phyloP scores from a whole-genome alignment of 257 asterid species.

The Solanum commersonii region DNA sequence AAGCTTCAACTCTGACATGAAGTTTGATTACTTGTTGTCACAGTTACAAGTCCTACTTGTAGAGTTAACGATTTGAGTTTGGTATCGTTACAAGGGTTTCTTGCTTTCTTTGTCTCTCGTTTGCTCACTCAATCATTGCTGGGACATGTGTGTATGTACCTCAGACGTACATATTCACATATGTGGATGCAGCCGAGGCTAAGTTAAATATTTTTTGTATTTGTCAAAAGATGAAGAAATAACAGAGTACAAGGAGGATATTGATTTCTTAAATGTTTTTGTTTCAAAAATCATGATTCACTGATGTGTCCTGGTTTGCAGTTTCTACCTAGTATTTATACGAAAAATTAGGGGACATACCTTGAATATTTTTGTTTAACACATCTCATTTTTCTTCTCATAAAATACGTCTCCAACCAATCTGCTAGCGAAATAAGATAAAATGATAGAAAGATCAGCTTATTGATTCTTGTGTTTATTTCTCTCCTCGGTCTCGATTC shows the following conservation, averaged over 20 bases:
- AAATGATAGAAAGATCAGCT: not conserved
- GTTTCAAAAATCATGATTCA: not conserved
- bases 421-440: not conserved
- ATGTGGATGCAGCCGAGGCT: not conserved
- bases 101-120: not conserved
- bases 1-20: not conserved
- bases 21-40: not conserved
- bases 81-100: not conserved
- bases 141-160: not conserved
- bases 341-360: not conserved
- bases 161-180: not conserved
- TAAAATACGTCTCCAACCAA: not conserved
- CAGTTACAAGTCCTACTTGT: not conserved
- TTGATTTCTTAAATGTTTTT: not conserved
- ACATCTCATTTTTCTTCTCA: not conserved
- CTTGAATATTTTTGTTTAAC: not conserved
- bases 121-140: not conserved
- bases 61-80: not conserved
- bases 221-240: not conserved
- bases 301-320: not conserved
- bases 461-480: not conserved
- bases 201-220: not conserved
- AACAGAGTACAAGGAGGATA: not conserved
- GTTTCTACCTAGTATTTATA: not conserved
- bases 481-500: not conserved